A percentile compares a stretch with the other conserved stretches of the same genome.
phyloP scores from a whole-genome alignment of 129 eudicot species.

The Silybum marianum region DNA sequence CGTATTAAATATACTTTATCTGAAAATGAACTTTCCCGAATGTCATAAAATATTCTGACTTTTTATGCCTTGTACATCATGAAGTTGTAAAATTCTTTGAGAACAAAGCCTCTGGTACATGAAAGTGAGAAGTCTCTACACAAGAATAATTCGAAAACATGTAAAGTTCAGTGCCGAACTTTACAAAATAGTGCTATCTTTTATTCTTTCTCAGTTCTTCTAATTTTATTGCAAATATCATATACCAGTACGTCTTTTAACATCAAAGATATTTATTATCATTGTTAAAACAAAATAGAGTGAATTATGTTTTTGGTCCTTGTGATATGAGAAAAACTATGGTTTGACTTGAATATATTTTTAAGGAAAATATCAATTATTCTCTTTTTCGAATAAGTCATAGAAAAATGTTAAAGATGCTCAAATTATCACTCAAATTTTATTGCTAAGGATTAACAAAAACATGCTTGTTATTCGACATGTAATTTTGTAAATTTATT shows the following conservation, averaged over 20 bases:
- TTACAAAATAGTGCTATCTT: not conserved
- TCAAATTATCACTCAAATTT: not conserved
- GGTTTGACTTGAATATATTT: not conserved
- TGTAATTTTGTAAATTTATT: too few species aligned
- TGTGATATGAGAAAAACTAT: too few species aligned
- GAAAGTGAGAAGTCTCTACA: not conserved
- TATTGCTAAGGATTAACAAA: not conserved
- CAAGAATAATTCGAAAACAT: not conserved
- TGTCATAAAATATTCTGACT: too few species aligned
- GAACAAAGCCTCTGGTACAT: not conserved
- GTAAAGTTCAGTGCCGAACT: not conserved
- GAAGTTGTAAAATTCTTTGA: not conserved
- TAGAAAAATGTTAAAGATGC: not conserved
- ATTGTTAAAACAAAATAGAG: too few species aligned
- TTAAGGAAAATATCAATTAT: too few species aligned
- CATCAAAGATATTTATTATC: too few species aligned
- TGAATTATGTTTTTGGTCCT: too few species aligned
- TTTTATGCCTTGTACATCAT: not conserved
- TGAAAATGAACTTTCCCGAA: not conserved
- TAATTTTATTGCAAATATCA: not conserved
- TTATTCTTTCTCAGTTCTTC: not conserved
- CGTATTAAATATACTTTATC: too few species aligned
- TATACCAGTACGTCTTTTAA: too few species aligned
- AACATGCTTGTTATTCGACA: not conserved
- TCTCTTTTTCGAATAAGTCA: too few species aligned